Conservation (phyloP, 1,284 basidiomycete genomes). For the Leccinum insolens region DNA sequence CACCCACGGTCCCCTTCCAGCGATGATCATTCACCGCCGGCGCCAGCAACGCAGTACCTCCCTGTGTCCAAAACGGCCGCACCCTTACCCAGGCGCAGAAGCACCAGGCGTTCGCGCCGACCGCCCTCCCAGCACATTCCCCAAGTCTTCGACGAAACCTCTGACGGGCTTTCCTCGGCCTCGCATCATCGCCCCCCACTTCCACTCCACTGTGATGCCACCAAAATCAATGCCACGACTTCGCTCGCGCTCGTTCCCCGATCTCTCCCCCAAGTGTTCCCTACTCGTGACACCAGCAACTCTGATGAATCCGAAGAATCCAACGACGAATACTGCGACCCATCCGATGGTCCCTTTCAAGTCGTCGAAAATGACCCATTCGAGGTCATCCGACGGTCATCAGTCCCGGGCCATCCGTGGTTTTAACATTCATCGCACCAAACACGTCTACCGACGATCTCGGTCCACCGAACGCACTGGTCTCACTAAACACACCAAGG, state of each 20-base stretch:
- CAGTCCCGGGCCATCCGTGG: too few relatives aligned
- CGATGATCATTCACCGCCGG: background rate
- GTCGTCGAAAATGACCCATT: too few relatives aligned
- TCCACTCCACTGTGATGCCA: background rate
- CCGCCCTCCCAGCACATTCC: slow-evolving; percentile 14
- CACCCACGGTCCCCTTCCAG: background rate
- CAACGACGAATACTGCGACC: too few relatives aligned
- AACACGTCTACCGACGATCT: too few relatives aligned
- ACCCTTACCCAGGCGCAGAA: background rate
- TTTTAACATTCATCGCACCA: too few relatives aligned
- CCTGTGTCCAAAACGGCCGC: slow-evolving; percentile 16
- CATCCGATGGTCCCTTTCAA: too few relatives aligned
- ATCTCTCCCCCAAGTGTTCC: too few relatives aligned
- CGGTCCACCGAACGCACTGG: too few relatives aligned
- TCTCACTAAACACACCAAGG: too few relatives aligned
- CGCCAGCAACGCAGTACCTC: background rate
- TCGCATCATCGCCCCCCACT: background rate
- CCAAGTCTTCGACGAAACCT: background rate
- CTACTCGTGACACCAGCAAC: too few relatives aligned
- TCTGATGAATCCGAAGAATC: too few relatives aligned
- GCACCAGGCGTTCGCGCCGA: slow-evolving; percentile 34
- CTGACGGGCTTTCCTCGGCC: background rate
- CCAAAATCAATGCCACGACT: background rate
- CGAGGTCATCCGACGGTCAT: too few relatives aligned
- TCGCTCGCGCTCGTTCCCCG: background rate